These are phyloP conservation scores for Russula brevipes DNA, from an alignment of 768 basidiomycete genomes.

Conservation along the genomic window DNA sequence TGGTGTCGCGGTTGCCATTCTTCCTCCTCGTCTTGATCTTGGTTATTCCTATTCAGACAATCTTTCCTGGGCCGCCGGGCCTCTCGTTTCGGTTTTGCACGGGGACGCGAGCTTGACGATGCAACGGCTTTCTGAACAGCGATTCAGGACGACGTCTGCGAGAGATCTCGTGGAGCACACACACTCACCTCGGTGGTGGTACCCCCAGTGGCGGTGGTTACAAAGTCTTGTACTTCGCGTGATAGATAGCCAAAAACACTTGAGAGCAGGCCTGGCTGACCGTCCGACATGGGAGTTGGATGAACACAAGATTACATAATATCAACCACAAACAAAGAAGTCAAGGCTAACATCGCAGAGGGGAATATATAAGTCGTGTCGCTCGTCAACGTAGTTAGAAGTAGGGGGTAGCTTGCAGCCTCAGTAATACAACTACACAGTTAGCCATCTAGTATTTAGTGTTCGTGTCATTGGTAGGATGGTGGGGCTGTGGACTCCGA, in stretches of 20 bases:
- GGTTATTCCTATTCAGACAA: neutral
- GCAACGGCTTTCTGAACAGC: neutral
- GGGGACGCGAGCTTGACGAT: slow-evolving; percentile 5
- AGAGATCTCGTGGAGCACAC: neutral
- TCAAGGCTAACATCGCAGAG: neutral
- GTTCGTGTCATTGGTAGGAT: slow-evolving; percentile 14
- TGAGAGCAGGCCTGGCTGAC: slow-evolving; percentile 44
- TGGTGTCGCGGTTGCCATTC: slow-evolving; percentile 7
- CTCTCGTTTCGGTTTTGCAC: slow-evolving; percentile 1
- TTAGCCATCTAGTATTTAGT: neutral
- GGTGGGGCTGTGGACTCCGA: slow-evolving; percentile 11
- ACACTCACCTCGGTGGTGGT: slow-evolving; percentile 19
- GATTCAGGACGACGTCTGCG: neutral
- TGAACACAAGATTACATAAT: slow-evolving; percentile 21
- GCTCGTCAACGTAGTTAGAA: neutral
- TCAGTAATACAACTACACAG: slow-evolving; percentile 18
- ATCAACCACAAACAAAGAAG: neutral
- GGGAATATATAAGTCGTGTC: slow-evolving; percentile 8
- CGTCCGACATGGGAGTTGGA: slow-evolving; percentile 5
- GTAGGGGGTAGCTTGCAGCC: neutral
- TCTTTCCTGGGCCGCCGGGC: slow-evolving; percentile 2
- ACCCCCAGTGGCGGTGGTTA: slow-evolving; percentile 57
- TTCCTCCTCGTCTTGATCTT: slow-evolving; percentile 1
- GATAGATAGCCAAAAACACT: slow-evolving; percentile 67
- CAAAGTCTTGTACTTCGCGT: slow-evolving; percentile 65